phyloP scores from a whole-genome alignment of 371 early-diverging fungal genomes.

The Rhizopus stolonifer region DNA sequence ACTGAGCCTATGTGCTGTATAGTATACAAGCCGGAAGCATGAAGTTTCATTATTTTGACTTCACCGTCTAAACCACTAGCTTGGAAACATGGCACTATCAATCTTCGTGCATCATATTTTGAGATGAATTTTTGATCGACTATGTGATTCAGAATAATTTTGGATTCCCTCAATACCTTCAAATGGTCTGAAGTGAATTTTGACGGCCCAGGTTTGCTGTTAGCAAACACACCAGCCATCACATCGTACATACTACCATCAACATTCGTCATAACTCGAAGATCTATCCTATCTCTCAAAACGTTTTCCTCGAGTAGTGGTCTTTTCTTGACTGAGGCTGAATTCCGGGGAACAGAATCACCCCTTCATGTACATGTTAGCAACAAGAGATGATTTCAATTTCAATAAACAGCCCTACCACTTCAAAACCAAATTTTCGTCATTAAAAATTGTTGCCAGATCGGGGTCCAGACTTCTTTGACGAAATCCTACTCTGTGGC shows the following conservation, averaged over 20 bases:
- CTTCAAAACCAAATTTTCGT: background rate
- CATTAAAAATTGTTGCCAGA: constrained; percentile 3
- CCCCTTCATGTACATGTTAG: constrained; percentile 7
- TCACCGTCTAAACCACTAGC: background rate
- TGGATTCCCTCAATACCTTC: constrained; percentile 6
- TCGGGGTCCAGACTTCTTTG: constrained; percentile 10
- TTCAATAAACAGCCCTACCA: constrained; percentile 4
- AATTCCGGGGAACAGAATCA: background rate
- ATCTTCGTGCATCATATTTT: background rate
- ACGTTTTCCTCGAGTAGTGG: background rate
- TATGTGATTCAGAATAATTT: background rate
- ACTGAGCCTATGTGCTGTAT: constrained; percentile 3
- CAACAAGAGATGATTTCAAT: constrained; percentile 2
- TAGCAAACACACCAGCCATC: background rate
- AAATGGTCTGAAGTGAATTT: constrained; percentile 2
- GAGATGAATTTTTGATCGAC: background rate
- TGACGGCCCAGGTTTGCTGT: background rate
- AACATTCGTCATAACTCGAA: background rate
- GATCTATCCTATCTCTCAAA: constrained; percentile 2
- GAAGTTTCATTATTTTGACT: constrained; percentile 4
- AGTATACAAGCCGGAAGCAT: constrained; percentile 3
- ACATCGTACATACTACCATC: background rate
- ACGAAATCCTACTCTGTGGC: constrained; percentile 9
- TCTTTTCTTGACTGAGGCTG: background rate
- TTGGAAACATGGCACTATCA: constrained; percentile 1